Percentiles rank a stretch among this genome's conserved stretches.
Evolutionary conservation across 306 rosid species (phyloP).

Genomic region (Neltuma alba): DNA sequence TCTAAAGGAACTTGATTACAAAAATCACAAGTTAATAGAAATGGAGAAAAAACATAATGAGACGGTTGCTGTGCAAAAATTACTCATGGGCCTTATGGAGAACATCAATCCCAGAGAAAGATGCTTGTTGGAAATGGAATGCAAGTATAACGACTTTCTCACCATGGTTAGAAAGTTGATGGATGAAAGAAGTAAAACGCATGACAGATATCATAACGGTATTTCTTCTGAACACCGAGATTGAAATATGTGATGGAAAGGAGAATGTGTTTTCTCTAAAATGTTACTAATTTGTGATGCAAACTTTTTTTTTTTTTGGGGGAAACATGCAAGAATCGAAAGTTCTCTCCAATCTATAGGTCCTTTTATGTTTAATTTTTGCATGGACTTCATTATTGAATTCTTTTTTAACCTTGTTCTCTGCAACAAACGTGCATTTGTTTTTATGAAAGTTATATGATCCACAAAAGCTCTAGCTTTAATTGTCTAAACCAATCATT

Average conservation of each 20-base stretch:
- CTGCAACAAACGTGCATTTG: neutral
- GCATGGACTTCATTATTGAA: neutral
- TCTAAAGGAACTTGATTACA: slow-evolving; percentile 31
- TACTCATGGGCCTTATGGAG: slow-evolving; percentile 24
- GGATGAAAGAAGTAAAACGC: slow-evolving; percentile 15
- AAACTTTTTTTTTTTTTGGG: neutral
- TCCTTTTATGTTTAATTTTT: neutral
- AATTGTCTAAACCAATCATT: neutral
- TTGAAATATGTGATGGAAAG: neutral
- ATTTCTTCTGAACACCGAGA: neutral
- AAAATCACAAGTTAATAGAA: slow-evolving; percentile 31
- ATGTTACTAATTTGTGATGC: neutral
- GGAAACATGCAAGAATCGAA: neutral
- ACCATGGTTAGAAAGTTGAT: slow-evolving; percentile 13
- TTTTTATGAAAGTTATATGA: slow-evolving; percentile 3
- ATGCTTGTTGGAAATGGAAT: slow-evolving; percentile 28
- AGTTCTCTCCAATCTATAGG: neutral
- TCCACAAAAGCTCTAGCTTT: neutral
- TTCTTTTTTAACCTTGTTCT: slow-evolving; percentile 11
- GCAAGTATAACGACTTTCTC: slow-evolving; percentile 29
- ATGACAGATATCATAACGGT: slow-evolving; percentile 9
- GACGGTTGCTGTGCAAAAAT: slow-evolving; percentile 5
- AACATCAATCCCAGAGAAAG: slow-evolving; percentile 20
- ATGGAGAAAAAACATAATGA: slow-evolving; percentile 26
- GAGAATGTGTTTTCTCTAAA: neutral